These are phyloP conservation scores for Suhomyces yuchorum DNA, from an alignment of 1,139 yeast species.

Conservation along the genomic window DNA sequence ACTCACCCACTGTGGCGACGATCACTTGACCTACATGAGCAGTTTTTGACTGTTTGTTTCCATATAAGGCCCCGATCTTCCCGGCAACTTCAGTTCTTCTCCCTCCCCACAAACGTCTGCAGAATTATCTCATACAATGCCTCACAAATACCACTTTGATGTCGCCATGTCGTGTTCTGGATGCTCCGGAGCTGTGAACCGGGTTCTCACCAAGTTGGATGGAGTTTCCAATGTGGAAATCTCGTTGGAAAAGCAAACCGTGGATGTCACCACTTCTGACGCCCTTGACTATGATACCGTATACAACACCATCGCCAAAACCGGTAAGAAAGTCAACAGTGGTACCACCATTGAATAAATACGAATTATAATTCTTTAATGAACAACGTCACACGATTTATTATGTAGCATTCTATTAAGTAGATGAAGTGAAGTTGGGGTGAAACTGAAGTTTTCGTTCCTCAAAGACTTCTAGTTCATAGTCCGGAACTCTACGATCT, in stretches of 20 bases:
- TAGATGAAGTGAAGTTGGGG: too few species aligned
- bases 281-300: conserved; percentile 72
- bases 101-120: not conserved
- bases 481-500: conserved; percentile 53
- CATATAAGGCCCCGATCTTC: not conserved
- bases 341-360: conserved; percentile 49
- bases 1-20: not conserved
- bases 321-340: conserved; percentile 80
- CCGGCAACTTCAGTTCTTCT: not conserved
- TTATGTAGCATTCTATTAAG: not conserved
- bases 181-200: conserved; percentile 84
- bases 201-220: conserved; percentile 70
- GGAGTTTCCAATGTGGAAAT: conserved; percentile 76
- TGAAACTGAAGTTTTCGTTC: too few species aligned
- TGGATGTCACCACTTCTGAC: conserved; percentile 66
- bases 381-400: not conserved
- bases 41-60: not conserved
- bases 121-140: conserved; percentile 27
- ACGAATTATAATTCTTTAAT: not conserved
- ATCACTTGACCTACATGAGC: not conserved
- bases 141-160: conserved; percentile 70
- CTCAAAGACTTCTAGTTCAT: conserved; percentile 11
- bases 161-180: conserved; percentile 85
- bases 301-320: conserved; percentile 75
- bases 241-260: conserved; percentile 79